Evolutionary conservation across 495 filamentous ascomycete species (phyloP), one percentile per base, ranked within the genome.

Genomic region (Bacidia gigantensis): DNA sequence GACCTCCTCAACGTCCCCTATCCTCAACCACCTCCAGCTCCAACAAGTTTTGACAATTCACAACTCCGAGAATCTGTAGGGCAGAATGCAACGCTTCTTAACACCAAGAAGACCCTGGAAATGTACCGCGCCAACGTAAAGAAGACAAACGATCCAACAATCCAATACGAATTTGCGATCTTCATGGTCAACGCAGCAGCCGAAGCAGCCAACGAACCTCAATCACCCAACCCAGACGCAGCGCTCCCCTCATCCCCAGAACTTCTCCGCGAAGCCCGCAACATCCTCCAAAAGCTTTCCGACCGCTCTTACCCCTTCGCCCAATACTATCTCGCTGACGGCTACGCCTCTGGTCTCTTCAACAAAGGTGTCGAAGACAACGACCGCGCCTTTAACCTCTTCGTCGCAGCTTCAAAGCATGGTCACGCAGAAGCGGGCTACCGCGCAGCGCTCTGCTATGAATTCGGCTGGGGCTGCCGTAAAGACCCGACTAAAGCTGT

Each of bases 41-140:
- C 83, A 0, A 62, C 77, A n/a, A 78, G 80, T 10, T 72, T 87
- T 50, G 84, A 93, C 62, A 92, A 95, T 58, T 75, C 82, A 2
- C 72, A 83, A 47, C 70, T 99, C 21, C 80, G 81, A 50, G 76
- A 75, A 42, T 76, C 75, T n/a, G 82, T 97, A 14, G 92, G 92
- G 18, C 82, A 77, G 56, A 89, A 92, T 63, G 89, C 89, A 17
- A 93, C 87, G 1, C 72, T 97, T 10, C 74, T 99, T 23, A 89
- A 88, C 62, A 82, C 86, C 29, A 82, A 85, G 60, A 83, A 95
- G 62, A 97, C 92, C 1, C 74, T 99, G 51, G 89, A 97, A 54
- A 95, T 96, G 90, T 99, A 99, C 62, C 75, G 93, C 25, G 81
- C 82, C 39, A 97, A 95, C 62, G 85, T 95, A 21, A 97, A 95